Evolutionary conservation across 768 basidiomycete species (phyloP).

Genomic region (Russula virescens): DNA sequence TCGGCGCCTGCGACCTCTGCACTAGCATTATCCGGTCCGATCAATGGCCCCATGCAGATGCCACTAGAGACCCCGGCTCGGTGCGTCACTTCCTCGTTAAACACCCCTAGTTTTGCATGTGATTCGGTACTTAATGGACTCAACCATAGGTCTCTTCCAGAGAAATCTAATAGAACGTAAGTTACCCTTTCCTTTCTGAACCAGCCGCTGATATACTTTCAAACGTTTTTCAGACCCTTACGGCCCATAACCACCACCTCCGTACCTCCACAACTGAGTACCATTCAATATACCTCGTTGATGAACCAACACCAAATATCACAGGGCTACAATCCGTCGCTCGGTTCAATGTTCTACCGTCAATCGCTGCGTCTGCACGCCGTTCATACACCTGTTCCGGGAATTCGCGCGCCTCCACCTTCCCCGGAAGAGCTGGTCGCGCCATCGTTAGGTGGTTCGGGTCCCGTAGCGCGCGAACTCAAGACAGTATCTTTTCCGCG

Average conservation of each 20-base stretch:
- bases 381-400: too few relatives aligned
- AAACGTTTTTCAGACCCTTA: constrained; percentile 12
- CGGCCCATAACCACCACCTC: constrained; percentile 70
- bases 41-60: constrained; percentile 31
- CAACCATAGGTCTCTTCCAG: constrained; percentile 37
- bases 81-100: constrained; percentile 10
- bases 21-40: constrained; percentile 1
- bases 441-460: constrained; percentile 29
- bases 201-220: background rate
- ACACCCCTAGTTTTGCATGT: background rate
- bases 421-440: constrained; percentile 29
- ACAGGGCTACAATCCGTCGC: constrained; percentile 73
- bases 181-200: constrained; percentile 16
- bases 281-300: constrained; percentile 60
- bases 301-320: constrained; percentile 75
- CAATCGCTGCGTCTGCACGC: too few relatives aligned
- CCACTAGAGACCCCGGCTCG: constrained; percentile 60
- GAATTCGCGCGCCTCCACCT: constrained; percentile 32
- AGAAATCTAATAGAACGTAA: constrained; percentile 24
- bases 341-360: constrained; percentile 62
- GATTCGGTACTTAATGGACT: constrained; percentile 43
- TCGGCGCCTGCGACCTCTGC: background rate
- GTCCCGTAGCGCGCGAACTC: constrained; percentile 39
- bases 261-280: constrained; percentile 47
- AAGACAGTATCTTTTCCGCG: constrained; percentile 65